These are phyloP conservation scores for Fraxinus platypoda DNA, from an alignment of 305 asterid species.

Conservation along the genomic window DNA sequence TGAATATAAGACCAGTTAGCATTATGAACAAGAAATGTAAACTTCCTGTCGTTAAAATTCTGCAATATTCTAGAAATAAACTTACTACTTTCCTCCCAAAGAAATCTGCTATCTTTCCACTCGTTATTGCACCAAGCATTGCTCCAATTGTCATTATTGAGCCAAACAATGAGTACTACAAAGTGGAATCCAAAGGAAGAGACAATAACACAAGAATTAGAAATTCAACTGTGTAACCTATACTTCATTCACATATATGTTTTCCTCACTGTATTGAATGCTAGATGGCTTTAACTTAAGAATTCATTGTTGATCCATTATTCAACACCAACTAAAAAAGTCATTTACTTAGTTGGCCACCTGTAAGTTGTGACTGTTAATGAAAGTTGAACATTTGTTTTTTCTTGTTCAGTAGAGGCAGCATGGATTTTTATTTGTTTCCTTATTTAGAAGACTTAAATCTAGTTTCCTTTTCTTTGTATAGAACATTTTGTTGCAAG, in stretches of 20 bases:
- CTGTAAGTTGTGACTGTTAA: not conserved
- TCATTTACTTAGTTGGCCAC: not conserved
- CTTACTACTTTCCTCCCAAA: slow-evolving; percentile 78
- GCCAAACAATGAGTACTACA: slow-evolving; percentile 85
- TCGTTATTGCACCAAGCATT: slow-evolving; percentile 71
- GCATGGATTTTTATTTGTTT: not conserved
- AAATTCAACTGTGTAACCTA: not conserved
- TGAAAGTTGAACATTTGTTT: not conserved
- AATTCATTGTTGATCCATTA: not conserved
- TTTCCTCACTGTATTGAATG: not conserved
- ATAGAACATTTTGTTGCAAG: not conserved
- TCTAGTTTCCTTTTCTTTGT: not conserved
- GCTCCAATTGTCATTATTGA: slow-evolving; percentile 88
- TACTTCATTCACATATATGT: not conserved
- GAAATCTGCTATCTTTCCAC: slow-evolving; percentile 83
- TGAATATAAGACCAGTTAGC: slow-evolving; percentile 25
- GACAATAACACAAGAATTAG: not conserved
- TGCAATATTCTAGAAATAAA: slow-evolving; percentile 4
- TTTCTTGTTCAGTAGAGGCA: not conserved
- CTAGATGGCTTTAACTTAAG: not conserved
- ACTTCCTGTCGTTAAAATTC: not conserved
- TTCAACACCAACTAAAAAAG: not conserved
- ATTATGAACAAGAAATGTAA: not conserved
- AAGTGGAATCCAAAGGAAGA: slow-evolving; percentile 5
- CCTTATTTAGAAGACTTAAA: not conserved